Evolutionary conservation across 768 basidiomycete species (phyloP).

Genomic region (Mycena pura): DNA sequence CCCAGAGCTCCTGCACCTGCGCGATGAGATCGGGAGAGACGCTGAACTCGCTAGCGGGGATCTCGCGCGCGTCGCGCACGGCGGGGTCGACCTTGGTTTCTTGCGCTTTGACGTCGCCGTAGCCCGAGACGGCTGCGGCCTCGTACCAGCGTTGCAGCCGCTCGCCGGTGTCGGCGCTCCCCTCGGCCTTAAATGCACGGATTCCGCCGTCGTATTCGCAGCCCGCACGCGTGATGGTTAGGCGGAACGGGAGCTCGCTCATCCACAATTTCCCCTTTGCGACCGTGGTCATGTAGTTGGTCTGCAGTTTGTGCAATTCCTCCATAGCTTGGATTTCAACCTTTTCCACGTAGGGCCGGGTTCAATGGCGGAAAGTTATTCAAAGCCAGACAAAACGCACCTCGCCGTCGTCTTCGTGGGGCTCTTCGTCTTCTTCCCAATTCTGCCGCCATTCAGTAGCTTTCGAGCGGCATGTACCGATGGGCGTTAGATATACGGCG

Average conservation of each 20-base stretch:
- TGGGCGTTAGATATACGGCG: conserved; percentile 1
- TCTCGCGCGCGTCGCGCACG: conserved; percentile 33
- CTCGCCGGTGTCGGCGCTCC: too few species aligned
- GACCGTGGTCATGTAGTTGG: neutral
- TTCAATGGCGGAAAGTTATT: neutral
- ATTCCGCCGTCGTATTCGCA: conserved; percentile 1
- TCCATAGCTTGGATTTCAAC: neutral
- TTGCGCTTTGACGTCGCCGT: conserved; percentile 28
- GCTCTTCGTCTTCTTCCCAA: neutral
- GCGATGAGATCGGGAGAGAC: conserved; percentile 20
- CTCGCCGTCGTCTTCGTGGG: neutral
- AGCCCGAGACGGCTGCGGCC: conserved; percentile 25
- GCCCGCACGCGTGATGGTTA: neutral
- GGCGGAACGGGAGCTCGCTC: neutral
- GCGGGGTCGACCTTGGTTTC: conserved; percentile 23
- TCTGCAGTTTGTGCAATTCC: neutral
- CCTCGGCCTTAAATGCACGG: neutral
- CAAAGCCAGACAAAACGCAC: neutral
- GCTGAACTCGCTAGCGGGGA: conserved; percentile 23
- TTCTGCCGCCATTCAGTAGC: conserved; percentile 1
- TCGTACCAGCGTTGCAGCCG: conserved; percentile 11
- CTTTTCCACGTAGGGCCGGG: neutral
- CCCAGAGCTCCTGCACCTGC: conserved; percentile 21
- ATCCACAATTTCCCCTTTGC: neutral
- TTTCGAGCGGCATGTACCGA: conserved; percentile 6